Percentiles rank a stretch among this genome's conserved stretches.
Evolutionary conservation across 306 rosid genomes (phyloP).

Genomic region (Inga oerstediana): DNA sequence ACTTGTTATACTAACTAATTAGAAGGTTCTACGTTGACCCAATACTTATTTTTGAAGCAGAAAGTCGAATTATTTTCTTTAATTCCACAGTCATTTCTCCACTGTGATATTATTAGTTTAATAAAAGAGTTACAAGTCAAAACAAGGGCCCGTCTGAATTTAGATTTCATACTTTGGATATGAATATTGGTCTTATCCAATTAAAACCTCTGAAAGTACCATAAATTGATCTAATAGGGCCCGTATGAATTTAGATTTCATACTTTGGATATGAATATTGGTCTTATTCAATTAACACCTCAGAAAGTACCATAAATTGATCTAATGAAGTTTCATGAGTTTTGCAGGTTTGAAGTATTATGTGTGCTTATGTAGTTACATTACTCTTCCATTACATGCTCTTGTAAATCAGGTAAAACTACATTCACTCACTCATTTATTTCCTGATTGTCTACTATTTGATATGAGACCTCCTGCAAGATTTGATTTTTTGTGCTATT

Average conservation of each 20-base stretch:
- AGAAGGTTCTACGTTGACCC: constrained; percentile 12
- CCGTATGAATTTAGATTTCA: background rate
- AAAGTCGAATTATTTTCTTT: background rate
- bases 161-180: no score
- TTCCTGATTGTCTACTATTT: background rate
- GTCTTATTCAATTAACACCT: constrained; percentile 5
- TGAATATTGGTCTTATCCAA: no score
- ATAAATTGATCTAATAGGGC: no score
- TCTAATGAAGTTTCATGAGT: constrained; percentile 9
- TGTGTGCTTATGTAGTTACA: constrained; percentile 75
- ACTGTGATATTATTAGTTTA: background rate
- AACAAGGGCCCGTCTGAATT: background rate
- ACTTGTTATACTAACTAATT: background rate
- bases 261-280: background rate
- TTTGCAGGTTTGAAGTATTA: constrained; percentile 54
- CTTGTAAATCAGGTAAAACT: constrained; percentile 80
- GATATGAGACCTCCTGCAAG: background rate
- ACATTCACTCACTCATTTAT: background rate
- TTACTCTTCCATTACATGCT: constrained; percentile 88
- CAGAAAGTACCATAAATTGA: background rate
- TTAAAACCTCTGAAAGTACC: no score
- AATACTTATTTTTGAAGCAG: background rate
- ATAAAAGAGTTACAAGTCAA: background rate
- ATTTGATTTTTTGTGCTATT: background rate
- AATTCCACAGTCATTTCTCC: background rate